These are phyloP conservation scores for Trametes punicea DNA, from an alignment of 768 basidiomycete genomes.

Conservation along the genomic window DNA sequence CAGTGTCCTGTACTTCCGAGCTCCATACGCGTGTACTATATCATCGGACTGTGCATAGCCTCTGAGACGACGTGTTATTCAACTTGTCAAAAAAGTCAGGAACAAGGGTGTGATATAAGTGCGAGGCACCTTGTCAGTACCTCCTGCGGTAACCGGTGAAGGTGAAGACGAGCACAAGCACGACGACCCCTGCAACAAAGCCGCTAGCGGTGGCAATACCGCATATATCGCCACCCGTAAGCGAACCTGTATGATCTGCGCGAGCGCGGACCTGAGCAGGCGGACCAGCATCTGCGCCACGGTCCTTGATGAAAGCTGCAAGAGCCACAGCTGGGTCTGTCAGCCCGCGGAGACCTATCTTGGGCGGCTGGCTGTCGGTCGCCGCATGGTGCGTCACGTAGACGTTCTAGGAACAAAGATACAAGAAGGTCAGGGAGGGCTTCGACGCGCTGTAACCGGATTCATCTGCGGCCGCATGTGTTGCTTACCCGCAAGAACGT, in stretches of 20 bases:
- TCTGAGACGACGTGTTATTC: background rate
- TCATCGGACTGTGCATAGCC: background rate
- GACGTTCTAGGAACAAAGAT: slow-evolving; percentile 41
- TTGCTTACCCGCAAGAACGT: slow-evolving; percentile 48
- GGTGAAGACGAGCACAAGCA: slow-evolving; percentile 20
- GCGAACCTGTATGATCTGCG: slow-evolving; percentile 8
- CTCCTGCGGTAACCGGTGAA: slow-evolving; percentile 4
- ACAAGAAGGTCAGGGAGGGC: slow-evolving; percentile 13
- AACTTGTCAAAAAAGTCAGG: background rate
- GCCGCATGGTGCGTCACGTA: slow-evolving; percentile 48
- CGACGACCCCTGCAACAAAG: slow-evolving; percentile 35
- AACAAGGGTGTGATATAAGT: background rate
- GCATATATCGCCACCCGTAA: slow-evolving; percentile 25
- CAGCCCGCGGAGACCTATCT: slow-evolving; percentile 43
- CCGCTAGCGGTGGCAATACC: slow-evolving; percentile 33
- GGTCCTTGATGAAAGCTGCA: slow-evolving; percentile 37
- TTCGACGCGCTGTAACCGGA: slow-evolving; percentile 5
- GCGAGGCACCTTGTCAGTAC: slow-evolving; percentile 2
- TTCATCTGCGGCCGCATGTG: background rate
- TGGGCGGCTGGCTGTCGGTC: slow-evolving; percentile 38
- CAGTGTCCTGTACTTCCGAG: background rate
- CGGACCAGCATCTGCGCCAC: slow-evolving; percentile 41
- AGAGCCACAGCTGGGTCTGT: slow-evolving; percentile 40
- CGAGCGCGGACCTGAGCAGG: slow-evolving; percentile 20
- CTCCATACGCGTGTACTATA: background rate